Conservation (phyloP, 176 grass and related monocot genomes). For the Eragrostis curvula region DNA sequence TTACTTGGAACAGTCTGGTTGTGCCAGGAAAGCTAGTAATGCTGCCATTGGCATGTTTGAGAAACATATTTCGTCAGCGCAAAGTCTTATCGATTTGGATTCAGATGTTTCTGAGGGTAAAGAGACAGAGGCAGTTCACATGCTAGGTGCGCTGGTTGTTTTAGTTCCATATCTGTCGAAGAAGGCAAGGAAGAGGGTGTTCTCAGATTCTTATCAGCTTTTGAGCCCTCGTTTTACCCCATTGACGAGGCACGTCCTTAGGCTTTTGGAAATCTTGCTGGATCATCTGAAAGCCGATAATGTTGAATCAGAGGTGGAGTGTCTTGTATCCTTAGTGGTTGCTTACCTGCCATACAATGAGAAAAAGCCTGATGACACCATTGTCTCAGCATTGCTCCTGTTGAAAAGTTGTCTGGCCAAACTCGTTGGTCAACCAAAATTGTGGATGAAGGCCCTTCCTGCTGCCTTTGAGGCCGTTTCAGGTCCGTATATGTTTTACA, state of each 20-base stretch:
- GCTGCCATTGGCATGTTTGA: conserved; percentile 62
- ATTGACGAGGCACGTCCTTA: conserved; percentile 68
- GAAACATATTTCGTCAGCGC: conserved; percentile 61
- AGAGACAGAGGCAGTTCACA: conserved; percentile 55
- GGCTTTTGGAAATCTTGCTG: conserved; percentile 63
- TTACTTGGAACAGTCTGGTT: conserved; percentile 49
- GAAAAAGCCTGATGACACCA: conserved; percentile 77
- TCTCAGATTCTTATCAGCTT: conserved; percentile 65
- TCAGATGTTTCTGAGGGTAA: conserved; percentile 44
- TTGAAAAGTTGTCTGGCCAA: conserved; percentile 72
- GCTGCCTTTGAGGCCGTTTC: conserved; percentile 67
- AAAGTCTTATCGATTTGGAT: conserved; percentile 41
- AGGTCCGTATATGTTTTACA: conserved; percentile 52
- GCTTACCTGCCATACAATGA: conserved; percentile 66
- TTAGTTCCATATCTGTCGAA: conserved; percentile 63
- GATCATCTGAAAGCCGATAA: conserved; percentile 57
- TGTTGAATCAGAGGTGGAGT: conserved; percentile 61
- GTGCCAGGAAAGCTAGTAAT: conserved; percentile 67
- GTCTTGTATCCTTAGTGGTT: conserved; percentile 60
- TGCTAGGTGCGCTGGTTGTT: conserved; percentile 65
- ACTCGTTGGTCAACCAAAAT: conserved; percentile 45
- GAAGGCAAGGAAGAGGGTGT: conserved; percentile 66
- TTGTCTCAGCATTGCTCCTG: conserved; percentile 57
- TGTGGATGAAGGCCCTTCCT: conserved; percentile 72
- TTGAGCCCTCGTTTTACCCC: conserved; percentile 55